Base-by-base conservation (phyloP, 495 filamentous ascomycete species). In the Stereocaulon alpinum region DNA sequence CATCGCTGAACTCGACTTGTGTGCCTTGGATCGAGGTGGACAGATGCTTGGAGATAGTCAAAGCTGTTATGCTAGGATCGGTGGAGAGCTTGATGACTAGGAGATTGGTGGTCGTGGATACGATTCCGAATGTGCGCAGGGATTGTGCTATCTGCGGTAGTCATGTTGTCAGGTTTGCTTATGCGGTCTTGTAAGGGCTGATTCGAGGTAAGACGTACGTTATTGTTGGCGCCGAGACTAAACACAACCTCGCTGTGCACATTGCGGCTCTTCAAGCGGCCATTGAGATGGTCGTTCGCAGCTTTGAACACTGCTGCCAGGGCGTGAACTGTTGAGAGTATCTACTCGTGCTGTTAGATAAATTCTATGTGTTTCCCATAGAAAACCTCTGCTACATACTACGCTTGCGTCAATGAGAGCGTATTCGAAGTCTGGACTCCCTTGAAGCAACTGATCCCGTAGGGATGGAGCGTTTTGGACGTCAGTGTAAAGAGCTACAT, bases 241-340 rank as follows among this genome's bases (percentile, higher is more conserved):
- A 88, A 87, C 3, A 99, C 91, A 59, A 89, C 88, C 69, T 97
- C 93, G 0, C 91, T 93, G 65, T 97, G 93, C 12, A 96, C 84
- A 67, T 96, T 97, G 40, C 84, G 81, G 27, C 88, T 93, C 64
- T 82, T 84, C 34, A 92, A 72, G 24, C 82, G 80, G 0, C 74
- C 73, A 51, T 80, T 74, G 17, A 83, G 57, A 34, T 80, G 73
- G 63, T 85, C 81, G 63, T 86, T 89, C 51, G 89, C 73, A 6
- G 91, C 89, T 65, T 86, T 79, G 68, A 87, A 95, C 30, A 85
- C 75, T 10, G 91, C 91, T 4, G 88, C 84, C 37, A 92, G 76
- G 40, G 84, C 71, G 65, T 96, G 91, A 1, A 74, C 68, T 24
- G 85, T 77, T 9, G 88, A 90, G 20, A 87, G 66, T 56, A 88